phyloP scores from a whole-genome alignment of 1,139 yeast species.

The Yarrowia galli region DNA sequence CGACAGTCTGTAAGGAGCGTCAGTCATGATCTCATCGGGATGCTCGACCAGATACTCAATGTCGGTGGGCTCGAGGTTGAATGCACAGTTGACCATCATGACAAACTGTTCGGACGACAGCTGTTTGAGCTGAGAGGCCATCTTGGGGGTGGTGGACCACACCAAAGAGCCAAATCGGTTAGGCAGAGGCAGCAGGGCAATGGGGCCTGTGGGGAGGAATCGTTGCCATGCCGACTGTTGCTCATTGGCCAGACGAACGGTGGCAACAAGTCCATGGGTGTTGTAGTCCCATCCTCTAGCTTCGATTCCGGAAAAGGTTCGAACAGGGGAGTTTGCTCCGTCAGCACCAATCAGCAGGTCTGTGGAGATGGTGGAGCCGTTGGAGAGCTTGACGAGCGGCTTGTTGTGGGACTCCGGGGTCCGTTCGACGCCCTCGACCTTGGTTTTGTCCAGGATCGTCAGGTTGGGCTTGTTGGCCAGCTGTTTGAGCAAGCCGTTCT shows the following conservation, averaged over 20 bases:
- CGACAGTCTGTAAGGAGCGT: conserved; percentile 55
- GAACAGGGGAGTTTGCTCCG: conserved; percentile 93
- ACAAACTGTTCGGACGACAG: conserved; percentile 70
- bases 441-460: conserved; percentile 67
- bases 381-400: conserved; percentile 73
- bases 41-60: conserved; percentile 72
- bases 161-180: conserved; percentile 87
- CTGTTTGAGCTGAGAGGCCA: conserved; percentile 67
- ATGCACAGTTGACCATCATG: conserved; percentile 82
- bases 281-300: conserved; percentile 93
- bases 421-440: conserved; percentile 57
- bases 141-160: conserved; percentile 87
- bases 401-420: conserved; percentile 51
- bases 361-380: conserved; percentile 70
- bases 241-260: conserved; percentile 74
- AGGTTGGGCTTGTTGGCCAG: conserved; percentile 60
- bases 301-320: conserved; percentile 79
- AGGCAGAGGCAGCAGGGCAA: conserved; percentile 89
- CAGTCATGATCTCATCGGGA: conserved; percentile 64
- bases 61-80: conserved; percentile 78
- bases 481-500: conserved; percentile 66
- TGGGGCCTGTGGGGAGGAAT: conserved; percentile 89
- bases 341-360: conserved; percentile 91
- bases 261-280: conserved; percentile 90
- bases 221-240: conserved; percentile 90